A percentile compares a stretch with the other conserved stretches of the same genome.
These are phyloP conservation scores for Prunus mume DNA, from an alignment of 306 rosid species.

Conservation along the genomic window DNA sequence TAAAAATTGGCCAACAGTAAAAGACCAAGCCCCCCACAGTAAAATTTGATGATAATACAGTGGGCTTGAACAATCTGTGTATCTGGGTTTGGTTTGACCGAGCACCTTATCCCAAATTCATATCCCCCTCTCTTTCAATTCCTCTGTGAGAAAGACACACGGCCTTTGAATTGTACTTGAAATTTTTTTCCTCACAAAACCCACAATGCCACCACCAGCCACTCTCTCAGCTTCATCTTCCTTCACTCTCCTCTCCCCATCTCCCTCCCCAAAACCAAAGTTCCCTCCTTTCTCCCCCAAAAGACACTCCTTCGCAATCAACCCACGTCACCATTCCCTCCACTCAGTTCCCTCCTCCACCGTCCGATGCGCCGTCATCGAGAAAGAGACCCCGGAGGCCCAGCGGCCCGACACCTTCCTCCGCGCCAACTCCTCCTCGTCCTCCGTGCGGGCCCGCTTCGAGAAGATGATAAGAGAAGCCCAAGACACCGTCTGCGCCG, in stretches of 20 bases:
- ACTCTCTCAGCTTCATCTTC: conserved; percentile 35
- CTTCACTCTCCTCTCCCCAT: conserved; percentile 23
- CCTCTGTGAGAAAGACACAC: neutral
- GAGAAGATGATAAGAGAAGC: conserved; percentile 98
- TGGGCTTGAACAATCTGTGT: neutral
- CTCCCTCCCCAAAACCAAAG: conserved; percentile 18
- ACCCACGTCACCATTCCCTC: conserved; percentile 7
- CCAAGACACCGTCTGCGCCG: conserved; percentile 79
- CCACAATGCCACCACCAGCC: conserved; percentile 31
- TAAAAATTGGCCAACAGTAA: neutral
- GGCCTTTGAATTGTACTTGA: neutral
- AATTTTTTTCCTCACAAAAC: neutral
- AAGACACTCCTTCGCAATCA: neutral
- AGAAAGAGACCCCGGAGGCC: conserved; percentile 79
- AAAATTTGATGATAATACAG: neutral
- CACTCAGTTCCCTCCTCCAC: conserved; percentile 9
- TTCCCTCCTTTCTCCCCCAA: neutral
- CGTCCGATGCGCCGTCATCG: conserved; percentile 47
- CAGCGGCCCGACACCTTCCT: conserved; percentile 80
- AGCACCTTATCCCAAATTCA: neutral
- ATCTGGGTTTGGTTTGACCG: neutral
- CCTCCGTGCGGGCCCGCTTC: conserved; percentile 70
- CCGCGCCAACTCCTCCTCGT: conserved; percentile 41
- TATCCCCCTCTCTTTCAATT: neutral
- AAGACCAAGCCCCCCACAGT: neutral